Conservation (phyloP, 164 flowering plant species). For the Litsea cubeba region DNA sequence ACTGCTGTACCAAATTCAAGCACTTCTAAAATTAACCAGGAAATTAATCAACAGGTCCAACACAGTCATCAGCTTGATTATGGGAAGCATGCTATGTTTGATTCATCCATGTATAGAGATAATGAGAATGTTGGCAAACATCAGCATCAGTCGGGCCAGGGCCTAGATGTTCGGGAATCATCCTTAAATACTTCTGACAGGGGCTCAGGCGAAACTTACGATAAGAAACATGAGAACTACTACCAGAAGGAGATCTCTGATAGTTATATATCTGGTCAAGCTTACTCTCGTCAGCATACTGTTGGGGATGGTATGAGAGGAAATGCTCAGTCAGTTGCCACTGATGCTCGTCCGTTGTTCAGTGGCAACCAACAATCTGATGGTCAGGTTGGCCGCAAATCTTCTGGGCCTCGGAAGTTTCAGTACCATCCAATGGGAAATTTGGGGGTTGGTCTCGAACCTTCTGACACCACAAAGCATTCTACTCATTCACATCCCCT, state of each 20-base stretch:
- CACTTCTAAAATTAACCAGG: conserved; percentile 15
- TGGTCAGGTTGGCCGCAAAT: conserved; percentile 32
- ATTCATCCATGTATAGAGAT: conserved; percentile 23
- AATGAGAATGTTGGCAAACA: conserved; percentile 20
- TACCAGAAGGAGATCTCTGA: conserved; percentile 27
- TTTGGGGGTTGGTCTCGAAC: conserved; percentile 45
- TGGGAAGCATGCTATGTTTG: conserved; percentile 19
- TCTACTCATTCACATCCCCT: conserved; percentile 25
- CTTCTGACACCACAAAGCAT: conserved; percentile 33
- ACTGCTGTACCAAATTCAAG: conserved; percentile 16
- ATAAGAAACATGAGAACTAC: conserved; percentile 22
- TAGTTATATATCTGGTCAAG: conserved; percentile 31
- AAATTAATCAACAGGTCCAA: conserved; percentile 23
- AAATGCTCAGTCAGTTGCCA: conserved; percentile 28
- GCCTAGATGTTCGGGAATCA: conserved; percentile 14
- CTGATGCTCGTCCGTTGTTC: conserved; percentile 23
- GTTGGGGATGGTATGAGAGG: conserved; percentile 29
- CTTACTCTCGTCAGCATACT: conserved; percentile 23
- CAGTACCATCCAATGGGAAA: conserved; percentile 94
- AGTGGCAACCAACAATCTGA: conserved; percentile 43
- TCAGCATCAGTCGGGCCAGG: conserved; percentile 21
- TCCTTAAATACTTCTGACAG: conserved; percentile 21
- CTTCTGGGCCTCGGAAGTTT: conserved; percentile 43
- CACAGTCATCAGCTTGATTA: conserved; percentile 25
- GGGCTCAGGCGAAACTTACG: conserved; percentile 25